phyloP scores from a whole-genome alignment of 164 flowering plant species.

The Brasenia schreberi region DNA sequence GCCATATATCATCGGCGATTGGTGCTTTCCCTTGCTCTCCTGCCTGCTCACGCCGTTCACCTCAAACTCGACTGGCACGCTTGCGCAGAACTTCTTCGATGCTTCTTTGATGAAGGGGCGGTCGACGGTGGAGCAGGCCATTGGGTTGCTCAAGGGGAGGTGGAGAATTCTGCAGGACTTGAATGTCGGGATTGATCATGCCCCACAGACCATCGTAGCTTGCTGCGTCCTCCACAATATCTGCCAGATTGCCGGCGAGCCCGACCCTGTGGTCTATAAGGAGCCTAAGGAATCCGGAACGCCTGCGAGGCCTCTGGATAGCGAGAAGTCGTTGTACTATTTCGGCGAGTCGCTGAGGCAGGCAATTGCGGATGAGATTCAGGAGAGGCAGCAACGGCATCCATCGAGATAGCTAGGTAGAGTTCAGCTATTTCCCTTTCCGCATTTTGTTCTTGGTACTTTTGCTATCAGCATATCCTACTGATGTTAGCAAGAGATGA shows the following conservation, averaged over 20 bases:
- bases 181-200: conserved; percentile 82
- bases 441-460: no score
- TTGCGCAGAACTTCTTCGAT: conserved; percentile 66
- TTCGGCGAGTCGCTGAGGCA: conserved; percentile 73
- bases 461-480: no score
- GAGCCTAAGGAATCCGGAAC: conserved; percentile 66
- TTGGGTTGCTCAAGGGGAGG: conserved; percentile 79
- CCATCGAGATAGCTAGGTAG: conserved; percentile 25
- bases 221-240: conserved; percentile 93
- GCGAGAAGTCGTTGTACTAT: conserved; percentile 59
- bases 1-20: conserved; percentile 83
- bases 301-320: conserved; percentile 50
- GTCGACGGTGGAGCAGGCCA: conserved; percentile 58
- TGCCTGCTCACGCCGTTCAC: conserved; percentile 75
- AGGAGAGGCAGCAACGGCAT: conserved; percentile 35
- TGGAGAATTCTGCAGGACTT: conserved; percentile 86
- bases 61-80: conserved; percentile 30
- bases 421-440: no score
- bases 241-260: conserved; percentile 93
- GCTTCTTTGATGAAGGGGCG: conserved; percentile 70
- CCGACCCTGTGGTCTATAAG: conserved; percentile 68
- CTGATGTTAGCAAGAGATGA: no score
- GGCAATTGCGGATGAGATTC: conserved; percentile 77
- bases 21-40: conserved; percentile 69
- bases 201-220: conserved; percentile 88